A percentile compares a stretch with the other conserved stretches of the same genome.
These are phyloP conservation scores for Suillus ampliporus DNA, from an alignment of 768 basidiomycete species.

Conservation along the genomic window DNA sequence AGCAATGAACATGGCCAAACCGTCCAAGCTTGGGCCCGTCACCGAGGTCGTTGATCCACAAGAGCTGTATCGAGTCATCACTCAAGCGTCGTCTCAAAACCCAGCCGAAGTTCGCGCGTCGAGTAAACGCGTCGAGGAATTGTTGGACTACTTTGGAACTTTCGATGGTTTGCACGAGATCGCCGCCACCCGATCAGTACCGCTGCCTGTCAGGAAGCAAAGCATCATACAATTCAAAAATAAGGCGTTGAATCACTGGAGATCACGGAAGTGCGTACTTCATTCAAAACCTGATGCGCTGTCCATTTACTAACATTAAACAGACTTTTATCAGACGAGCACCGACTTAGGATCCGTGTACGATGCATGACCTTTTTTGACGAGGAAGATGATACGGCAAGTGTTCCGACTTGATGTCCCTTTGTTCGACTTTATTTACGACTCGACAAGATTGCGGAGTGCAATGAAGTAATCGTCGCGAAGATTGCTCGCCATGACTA, in stretches of 20 bases:
- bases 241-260: conserved; percentile 74
- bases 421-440: conserved; percentile 11
- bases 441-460: conserved; percentile 69
- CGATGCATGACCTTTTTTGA: conserved; percentile 72
- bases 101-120: conserved; percentile 53
- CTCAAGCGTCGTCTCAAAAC: conserved; percentile 76
- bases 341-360: conserved; percentile 66
- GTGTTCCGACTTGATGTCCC: conserved; percentile 17
- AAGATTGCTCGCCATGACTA: conserved; percentile 84
- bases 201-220: conserved; percentile 73
- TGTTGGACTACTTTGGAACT: conserved; percentile 72
- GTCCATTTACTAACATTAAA: conserved; percentile 18
- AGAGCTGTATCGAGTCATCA: conserved; percentile 71
- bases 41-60: conserved; percentile 54
- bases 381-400: conserved; percentile 76
- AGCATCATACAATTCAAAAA: conserved; percentile 93
- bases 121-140: conserved; percentile 65
- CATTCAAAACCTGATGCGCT: neutral
- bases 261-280: conserved; percentile 67
- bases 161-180: conserved; percentile 77
- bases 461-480: conserved; percentile 73
- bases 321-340: conserved; percentile 74
- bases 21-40: conserved; percentile 7
- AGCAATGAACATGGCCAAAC: conserved; percentile 27
- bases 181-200: conserved; percentile 63